Evolutionary conservation across 306 rosid species (phyloP).

Genomic region (Pyrus betulifolia): DNA sequence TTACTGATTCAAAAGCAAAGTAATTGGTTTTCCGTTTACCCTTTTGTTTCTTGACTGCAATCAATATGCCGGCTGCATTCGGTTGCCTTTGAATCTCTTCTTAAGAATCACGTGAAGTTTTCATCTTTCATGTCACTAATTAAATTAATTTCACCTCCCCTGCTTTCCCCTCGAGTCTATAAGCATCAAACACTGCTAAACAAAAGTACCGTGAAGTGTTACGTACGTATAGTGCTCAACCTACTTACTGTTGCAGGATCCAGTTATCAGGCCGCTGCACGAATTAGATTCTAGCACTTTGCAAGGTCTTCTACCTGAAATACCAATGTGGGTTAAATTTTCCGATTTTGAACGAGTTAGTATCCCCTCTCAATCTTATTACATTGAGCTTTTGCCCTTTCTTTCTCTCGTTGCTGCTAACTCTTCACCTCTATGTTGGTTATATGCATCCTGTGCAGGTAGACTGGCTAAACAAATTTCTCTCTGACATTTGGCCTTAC

Average conservation of each 20-base stretch:
- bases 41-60: not conserved
- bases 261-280: slow-evolving; percentile 46
- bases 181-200: not conserved
- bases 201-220: not conserved
- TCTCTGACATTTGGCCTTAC: slow-evolving; percentile 71
- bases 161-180: not conserved
- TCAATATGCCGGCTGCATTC: not conserved
- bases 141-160: not conserved
- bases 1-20: not conserved
- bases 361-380: slow-evolving; percentile 5
- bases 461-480: slow-evolving; percentile 79
- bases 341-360: slow-evolving; percentile 86
- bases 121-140: not conserved
- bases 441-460: slow-evolving; percentile 44
- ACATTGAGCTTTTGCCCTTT: not conserved
- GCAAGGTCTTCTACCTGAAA: slow-evolving; percentile 71
- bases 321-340: slow-evolving; percentile 82
- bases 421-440: slow-evolving; percentile 9
- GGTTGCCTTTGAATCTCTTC: too few relatives aligned
- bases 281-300: slow-evolving; percentile 66
- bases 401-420: not conserved
- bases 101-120: not conserved
- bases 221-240: not conserved
- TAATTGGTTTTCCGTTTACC: not conserved
- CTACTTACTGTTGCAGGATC: slow-evolving; percentile 49